Evolutionary conservation across 441 rosid species (phyloP), one percentile per base, ranked within the genome.

Genomic region (Brassica hybrid): DNA sequence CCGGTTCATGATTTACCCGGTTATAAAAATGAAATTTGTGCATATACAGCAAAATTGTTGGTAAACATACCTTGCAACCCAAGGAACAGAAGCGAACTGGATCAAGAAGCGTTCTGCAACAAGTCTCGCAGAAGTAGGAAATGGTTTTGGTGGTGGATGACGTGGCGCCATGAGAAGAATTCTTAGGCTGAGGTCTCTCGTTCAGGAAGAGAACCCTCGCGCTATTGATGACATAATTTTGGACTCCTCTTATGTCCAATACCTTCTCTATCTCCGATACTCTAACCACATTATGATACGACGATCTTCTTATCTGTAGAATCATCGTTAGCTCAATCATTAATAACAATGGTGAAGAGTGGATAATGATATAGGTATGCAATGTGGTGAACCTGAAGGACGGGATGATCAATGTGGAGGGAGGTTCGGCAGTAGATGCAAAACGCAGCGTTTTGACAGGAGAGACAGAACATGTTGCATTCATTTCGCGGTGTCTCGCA

Each of bases 211-310:
- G 60, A 74, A 94, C 95, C 72, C 88, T 86, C 1, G 97, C 96
- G 70, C 96, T 89, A 84, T 94, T 94, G 65, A 91, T 91, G 38
- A 91, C 92, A 75, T 94, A 94, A 11, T 96, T 92, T 17, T 94
- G 98, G 8, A 94, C 89, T 74, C 89, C 98, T 73, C 88, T 83
- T 17, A 90, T 85, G 82, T 94, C 95, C 79, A 91, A 57, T 16
- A 79, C 81, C 59, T 82, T 85, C 74, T 91, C 88, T 70, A 92
- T 85, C 84, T 94, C 97, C 0, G 91, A 50, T 2, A 91, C 93
- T 81, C 95, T 86, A 2, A 94, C 97, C 34, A 92, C 98, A 75
- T 94, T 87, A 32, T 94, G 98, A 69, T 94, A 92, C 14, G 97
- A 92, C 0, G 95, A 92, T 63, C 95, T 81, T 76, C 97, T 85